Percentiles rank a stretch among this genome's conserved stretches.
phyloP scores from a whole-genome alignment of 495 filamentous ascomycete species.

The Aspergillus ellipticus region DNA sequence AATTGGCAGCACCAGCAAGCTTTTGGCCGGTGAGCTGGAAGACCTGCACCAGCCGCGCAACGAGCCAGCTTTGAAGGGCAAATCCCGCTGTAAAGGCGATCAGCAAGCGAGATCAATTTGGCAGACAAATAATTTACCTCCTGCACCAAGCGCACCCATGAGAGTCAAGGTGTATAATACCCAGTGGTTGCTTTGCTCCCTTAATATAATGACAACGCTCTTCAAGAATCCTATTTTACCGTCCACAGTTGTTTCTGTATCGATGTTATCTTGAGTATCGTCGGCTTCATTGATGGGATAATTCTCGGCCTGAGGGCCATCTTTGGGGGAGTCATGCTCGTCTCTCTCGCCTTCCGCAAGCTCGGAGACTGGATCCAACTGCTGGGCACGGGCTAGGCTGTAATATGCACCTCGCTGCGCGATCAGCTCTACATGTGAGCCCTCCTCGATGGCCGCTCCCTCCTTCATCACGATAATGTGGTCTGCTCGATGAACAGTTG shows the following conservation, averaged over 20 bases:
- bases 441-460: conserved; percentile 47
- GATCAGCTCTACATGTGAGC: conserved; percentile 39
- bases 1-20: conserved; percentile 36
- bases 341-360: not conserved
- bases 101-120: not conserved
- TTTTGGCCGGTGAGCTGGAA: conserved; percentile 33
- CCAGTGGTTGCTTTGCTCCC: conserved; percentile 47
- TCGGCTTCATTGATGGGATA: not conserved
- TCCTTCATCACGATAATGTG: conserved; percentile 50
- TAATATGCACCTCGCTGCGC: conserved; percentile 42
- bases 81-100: conserved; percentile 40
- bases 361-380: conserved; percentile 7
- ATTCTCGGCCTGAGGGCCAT: not conserved
- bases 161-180: conserved; percentile 45
- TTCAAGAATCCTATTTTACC: conserved; percentile 34
- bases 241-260: conserved; percentile 30
- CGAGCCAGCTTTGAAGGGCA: conserved; percentile 35
- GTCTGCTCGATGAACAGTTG: conserved; percentile 52
- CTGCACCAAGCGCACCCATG: conserved; percentile 45
- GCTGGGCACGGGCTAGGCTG: conserved; percentile 35
- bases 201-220: conserved; percentile 41
- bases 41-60: conserved; percentile 26
- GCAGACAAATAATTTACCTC: conserved; percentile 38
- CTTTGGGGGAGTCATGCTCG: not conserved
- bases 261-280: conserved; percentile 36